Percentiles rank a stretch among this genome's conserved stretches.
phyloP scores from a whole-genome alignment of 108 stramenopile genomes.

The Bacterosira constricta region DNA sequence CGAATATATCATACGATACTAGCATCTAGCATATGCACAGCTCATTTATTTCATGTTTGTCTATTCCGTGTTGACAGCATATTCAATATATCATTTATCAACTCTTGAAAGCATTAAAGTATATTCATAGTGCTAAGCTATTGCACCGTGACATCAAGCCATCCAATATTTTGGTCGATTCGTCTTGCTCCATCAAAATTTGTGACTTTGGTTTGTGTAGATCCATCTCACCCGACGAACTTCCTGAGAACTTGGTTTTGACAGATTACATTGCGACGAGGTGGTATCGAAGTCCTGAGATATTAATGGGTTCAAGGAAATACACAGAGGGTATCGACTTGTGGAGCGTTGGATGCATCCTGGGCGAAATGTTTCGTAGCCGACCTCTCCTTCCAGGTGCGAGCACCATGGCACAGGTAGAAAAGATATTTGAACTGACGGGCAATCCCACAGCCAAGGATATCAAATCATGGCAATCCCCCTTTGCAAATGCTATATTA shows the following conservation, averaged over 20 bases:
- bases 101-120: slow-evolving; percentile 82
- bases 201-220: slow-evolving; percentile 89
- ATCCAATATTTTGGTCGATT: slow-evolving; percentile 82
- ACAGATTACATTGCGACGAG: slow-evolving; percentile 90
- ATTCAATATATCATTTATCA: slow-evolving; percentile 87
- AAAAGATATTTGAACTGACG: slow-evolving; percentile 71
- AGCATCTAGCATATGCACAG: too few relatives aligned
- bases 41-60: too few relatives aligned
- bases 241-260: slow-evolving; percentile 58
- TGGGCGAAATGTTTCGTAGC: slow-evolving; percentile 65
- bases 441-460: slow-evolving; percentile 58
- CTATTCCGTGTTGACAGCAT: too few relatives aligned
- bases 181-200: slow-evolving; percentile 60
- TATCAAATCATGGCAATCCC: slow-evolving; percentile 62
- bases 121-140: slow-evolving; percentile 75
- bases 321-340: slow-evolving; percentile 84
- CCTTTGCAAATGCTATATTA: slow-evolving; percentile 67
- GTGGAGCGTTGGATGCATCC: slow-evolving; percentile 84
- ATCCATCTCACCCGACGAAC: slow-evolving; percentile 62
- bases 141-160: slow-evolving; percentile 87
- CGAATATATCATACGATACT: not conserved
- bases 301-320: slow-evolving; percentile 77
- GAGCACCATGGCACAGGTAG: slow-evolving; percentile 69
- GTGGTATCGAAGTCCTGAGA: slow-evolving; percentile 88
- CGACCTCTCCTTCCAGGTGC: slow-evolving; percentile 66